Conservation (phyloP, 345 rosid genomes). For the Eucalyptus sp. region DNA sequence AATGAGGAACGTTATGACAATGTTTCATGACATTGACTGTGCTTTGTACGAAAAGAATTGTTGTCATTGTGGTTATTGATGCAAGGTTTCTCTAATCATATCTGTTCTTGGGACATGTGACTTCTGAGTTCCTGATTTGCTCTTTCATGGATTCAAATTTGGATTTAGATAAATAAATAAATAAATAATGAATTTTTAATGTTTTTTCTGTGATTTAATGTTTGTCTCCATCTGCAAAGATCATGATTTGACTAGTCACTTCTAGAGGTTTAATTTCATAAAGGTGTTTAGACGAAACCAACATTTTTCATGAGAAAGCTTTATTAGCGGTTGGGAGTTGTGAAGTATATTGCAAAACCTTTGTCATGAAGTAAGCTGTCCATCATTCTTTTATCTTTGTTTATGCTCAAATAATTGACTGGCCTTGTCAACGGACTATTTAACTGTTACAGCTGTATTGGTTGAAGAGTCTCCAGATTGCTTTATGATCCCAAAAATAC, state of each 20-base stretch:
- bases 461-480: background rate
- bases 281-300: background rate
- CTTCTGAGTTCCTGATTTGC: background rate
- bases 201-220: background rate
- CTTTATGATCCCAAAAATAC: background rate
- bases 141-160: background rate
- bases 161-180: background rate
- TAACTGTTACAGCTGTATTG: background rate
- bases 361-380: background rate
- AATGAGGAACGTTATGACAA: background rate
- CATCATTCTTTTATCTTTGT: background rate
- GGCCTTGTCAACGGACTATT: background rate
- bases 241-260: background rate
- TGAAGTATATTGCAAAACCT: background rate
- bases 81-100: background rate
- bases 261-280: background rate
- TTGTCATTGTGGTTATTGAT: background rate
- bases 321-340: background rate
- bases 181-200: background rate
- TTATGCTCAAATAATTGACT: background rate
- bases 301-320: background rate
- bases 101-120: background rate
- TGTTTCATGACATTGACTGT: background rate
- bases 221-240: background rate
- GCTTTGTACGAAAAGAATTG: background rate